These are phyloP conservation scores for Hygrocybe coccinea DNA, from an alignment of 768 basidiomycete genomes.

Conservation along the genomic window DNA sequence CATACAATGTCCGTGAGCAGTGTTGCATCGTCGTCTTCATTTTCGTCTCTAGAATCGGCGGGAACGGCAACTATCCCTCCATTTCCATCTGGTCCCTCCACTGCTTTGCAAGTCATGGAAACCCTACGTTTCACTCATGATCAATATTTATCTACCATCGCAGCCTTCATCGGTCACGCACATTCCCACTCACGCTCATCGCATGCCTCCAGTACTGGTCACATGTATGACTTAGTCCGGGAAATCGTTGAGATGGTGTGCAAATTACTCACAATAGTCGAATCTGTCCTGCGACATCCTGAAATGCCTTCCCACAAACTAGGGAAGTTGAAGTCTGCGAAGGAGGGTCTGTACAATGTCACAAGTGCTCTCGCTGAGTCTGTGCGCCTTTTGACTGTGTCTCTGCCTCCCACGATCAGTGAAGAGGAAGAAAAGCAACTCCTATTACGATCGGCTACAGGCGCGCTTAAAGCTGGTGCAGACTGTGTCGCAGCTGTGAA, in stretches of 20 bases:
- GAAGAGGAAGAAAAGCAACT: constrained; percentile 81
- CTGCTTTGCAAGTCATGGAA: constrained; percentile 63
- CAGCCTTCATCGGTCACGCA: constrained; percentile 95
- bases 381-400: constrained; percentile 68
- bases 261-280: constrained; percentile 85
- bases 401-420: constrained; percentile 42
- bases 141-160: constrained; percentile 86
- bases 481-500: constrained; percentile 87
- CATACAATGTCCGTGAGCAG: constrained; percentile 65
- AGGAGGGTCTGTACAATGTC: constrained; percentile 78
- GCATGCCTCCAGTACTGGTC: constrained; percentile 89
- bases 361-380: constrained; percentile 85
- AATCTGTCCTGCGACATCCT: constrained; percentile 76
- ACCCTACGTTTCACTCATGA: constrained; percentile 83
- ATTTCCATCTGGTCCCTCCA: constrained; percentile 72
- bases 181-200: constrained; percentile 87
- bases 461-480: constrained; percentile 78
- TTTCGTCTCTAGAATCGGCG: constrained; percentile 57
- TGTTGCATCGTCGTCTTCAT: constrained; percentile 63
- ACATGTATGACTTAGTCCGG: constrained; percentile 90
- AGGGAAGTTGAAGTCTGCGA: constrained; percentile 60
- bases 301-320: constrained; percentile 62
- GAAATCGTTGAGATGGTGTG: constrained; percentile 93
- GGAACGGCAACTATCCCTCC: constrained; percentile 42
- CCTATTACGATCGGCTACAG: constrained; percentile 81